These are phyloP conservation scores for Castanea crenata DNA, from an alignment of 306 rosid species.

Conservation along the genomic window DNA sequence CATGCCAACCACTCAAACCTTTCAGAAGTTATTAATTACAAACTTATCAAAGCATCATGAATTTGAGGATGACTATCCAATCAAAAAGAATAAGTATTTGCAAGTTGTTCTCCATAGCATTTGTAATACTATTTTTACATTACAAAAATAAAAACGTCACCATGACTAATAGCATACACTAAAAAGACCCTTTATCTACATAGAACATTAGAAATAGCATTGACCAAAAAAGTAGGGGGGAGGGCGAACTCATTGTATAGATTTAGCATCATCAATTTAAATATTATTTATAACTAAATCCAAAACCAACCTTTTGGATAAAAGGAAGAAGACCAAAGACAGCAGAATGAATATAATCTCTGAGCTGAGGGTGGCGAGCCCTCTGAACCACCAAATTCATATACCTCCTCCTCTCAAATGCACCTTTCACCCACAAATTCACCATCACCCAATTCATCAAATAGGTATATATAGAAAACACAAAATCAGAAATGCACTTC, in stretches of 20 bases:
- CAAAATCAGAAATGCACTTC: too few species aligned
- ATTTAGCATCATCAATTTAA: constrained; percentile 1
- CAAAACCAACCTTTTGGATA: constrained; percentile 57
- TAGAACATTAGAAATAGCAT: not conserved
- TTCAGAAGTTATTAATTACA: not conserved
- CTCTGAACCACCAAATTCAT: constrained; percentile 84
- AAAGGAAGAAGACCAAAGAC: constrained; percentile 73
- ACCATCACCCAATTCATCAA: not conserved
- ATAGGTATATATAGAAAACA: too few species aligned
- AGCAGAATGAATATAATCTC: constrained; percentile 75
- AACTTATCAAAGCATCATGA: not conserved
- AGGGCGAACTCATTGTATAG: too few species aligned
- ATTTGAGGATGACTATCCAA: not conserved
- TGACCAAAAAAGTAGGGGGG: not conserved
- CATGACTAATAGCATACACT: not conserved
- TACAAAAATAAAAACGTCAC: not conserved
- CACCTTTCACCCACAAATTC: constrained; percentile 48
- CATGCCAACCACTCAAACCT: not conserved
- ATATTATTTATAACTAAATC: constrained; percentile 1
- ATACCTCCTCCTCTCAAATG: constrained; percentile 85
- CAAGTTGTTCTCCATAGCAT: not conserved
- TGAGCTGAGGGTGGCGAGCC: constrained; percentile 80
- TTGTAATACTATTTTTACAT: not conserved
- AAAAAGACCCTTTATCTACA: not conserved
- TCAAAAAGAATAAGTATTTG: not conserved